Percentiles rank a stretch among this genome's conserved stretches.
These are phyloP conservation scores for Geranium brycei DNA, from an alignment of 345 rosid species.

Conservation along the genomic window DNA sequence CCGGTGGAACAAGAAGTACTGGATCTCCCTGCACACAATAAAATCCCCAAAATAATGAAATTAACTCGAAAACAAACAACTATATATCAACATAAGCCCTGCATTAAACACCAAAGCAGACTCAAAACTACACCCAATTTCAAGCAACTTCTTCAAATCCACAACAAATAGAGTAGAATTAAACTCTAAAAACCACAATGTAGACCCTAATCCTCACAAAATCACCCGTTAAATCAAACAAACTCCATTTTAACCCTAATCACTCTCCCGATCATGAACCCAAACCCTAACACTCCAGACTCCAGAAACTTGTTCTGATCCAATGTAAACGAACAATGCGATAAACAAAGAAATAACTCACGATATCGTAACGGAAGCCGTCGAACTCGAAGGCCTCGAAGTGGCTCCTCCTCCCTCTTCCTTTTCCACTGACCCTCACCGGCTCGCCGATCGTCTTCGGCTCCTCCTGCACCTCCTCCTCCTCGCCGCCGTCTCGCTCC, in stretches of 20 bases:
- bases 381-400: slow-evolving; percentile 59
- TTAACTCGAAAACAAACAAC: no score
- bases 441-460: slow-evolving; percentile 51
- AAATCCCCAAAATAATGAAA: neutral
- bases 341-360: slow-evolving; percentile 21
- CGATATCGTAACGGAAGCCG: slow-evolving; percentile 61
- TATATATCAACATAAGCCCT: neutral
- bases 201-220: neutral
- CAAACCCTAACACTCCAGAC: slow-evolving; percentile 1
- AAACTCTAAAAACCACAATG: neutral
- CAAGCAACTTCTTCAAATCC: neutral
- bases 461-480: slow-evolving; percentile 14
- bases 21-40: slow-evolving; percentile 67
- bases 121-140: neutral
- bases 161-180: neutral
- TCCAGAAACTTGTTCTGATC: no score
- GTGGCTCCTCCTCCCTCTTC: slow-evolving; percentile 53
- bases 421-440: slow-evolving; percentile 56
- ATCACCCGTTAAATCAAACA: neutral
- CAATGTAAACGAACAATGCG: slow-evolving; percentile 5
- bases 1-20: slow-evolving; percentile 82
- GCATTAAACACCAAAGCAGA: neutral
- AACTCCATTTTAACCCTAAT: neutral
- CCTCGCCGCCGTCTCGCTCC: neutral
- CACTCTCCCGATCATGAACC: neutral